Evolutionary conservation across 2,329 filamentous ascomycete species (phyloP).

Genomic region (Sarocladiaceae sp.): DNA sequence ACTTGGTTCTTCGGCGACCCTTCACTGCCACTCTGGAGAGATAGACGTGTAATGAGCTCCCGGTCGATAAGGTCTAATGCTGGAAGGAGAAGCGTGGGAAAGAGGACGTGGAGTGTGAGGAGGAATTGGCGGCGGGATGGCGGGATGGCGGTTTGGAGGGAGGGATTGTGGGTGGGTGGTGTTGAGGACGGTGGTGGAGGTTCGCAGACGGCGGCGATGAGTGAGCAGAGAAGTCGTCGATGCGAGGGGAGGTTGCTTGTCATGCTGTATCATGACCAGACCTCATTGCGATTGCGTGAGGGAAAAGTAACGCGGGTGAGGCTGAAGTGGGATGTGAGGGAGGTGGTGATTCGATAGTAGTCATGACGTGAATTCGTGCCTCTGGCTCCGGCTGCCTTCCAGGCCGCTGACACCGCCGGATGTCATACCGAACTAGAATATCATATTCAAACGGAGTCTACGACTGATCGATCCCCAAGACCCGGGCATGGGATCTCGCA

Average conservation of each 20-base stretch:
- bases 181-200: constrained; percentile 19
- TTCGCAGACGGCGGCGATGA: constrained; percentile 36
- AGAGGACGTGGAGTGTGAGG: constrained; percentile 78
- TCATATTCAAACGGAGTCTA: no score
- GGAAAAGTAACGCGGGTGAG: constrained; percentile 9
- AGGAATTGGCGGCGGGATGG: constrained; percentile 48
- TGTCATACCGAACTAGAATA: no score
- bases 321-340: no score
- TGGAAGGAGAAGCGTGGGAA: constrained; percentile 73
- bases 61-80: constrained; percentile 85
- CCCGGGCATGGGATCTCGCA: no score
- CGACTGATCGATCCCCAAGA: no score
- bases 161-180: constrained; percentile 13
- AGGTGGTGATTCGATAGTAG: no score
- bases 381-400: no score
- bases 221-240: constrained; percentile 40
- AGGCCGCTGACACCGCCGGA: no score
- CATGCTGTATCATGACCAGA: neutral
- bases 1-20: neutral
- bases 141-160: constrained; percentile 15
- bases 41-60: constrained; percentile 56
- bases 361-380: no score
- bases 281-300: neutral
- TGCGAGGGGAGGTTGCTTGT: constrained; percentile 23
- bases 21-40: constrained; percentile 6